These are phyloP conservation scores for Oryza officinalis DNA, from an alignment of 176 grass and related monocot species.

Conservation along the genomic window DNA sequence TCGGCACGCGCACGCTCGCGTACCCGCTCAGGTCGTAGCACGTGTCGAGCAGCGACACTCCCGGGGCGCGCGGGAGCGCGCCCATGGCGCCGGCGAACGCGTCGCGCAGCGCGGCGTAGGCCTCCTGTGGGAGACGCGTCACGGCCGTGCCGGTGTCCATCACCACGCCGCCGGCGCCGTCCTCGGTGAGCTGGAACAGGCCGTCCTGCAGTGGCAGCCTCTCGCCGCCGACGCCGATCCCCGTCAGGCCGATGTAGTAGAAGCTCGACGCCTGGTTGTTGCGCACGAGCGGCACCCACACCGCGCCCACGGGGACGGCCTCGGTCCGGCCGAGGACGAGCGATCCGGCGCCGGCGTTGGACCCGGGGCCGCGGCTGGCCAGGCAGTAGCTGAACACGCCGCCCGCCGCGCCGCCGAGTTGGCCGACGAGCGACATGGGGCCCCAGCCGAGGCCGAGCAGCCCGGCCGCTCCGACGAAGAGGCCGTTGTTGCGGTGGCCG, in stretches of 20 bases:
- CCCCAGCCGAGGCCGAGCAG: slow-evolving; percentile 92
- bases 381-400: slow-evolving; percentile 97
- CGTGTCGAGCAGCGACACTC: slow-evolving; percentile 79
- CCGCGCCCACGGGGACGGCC: slow-evolving; percentile 75
- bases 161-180: slow-evolving; percentile 73
- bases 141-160: slow-evolving; percentile 97
- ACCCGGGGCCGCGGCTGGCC: slow-evolving; percentile 47
- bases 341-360: slow-evolving; percentile 41
- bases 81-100: slow-evolving; percentile 47
- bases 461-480: slow-evolving; percentile 68
- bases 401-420: slow-evolving; percentile 68
- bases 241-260: slow-evolving; percentile 82
- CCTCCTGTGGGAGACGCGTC: slow-evolving; percentile 55
- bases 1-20: slow-evolving; percentile 83
- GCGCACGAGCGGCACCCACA: slow-evolving; percentile 85
- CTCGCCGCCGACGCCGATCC: slow-evolving; percentile 68
- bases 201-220: slow-evolving; percentile 50
- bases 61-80: slow-evolving; percentile 50
- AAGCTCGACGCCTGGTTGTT: slow-evolving; percentile 75
- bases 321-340: slow-evolving; percentile 68
- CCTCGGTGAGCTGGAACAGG: slow-evolving; percentile 71
- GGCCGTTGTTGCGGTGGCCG: slow-evolving; percentile 80
- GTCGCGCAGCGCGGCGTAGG: slow-evolving; percentile 66
- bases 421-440: slow-evolving; percentile 77
- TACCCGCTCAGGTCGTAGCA: slow-evolving; percentile 86